These are phyloP conservation scores for Carex myosuroides DNA, from an alignment of 176 grass and related monocot genomes.

Conservation along the genomic window DNA sequence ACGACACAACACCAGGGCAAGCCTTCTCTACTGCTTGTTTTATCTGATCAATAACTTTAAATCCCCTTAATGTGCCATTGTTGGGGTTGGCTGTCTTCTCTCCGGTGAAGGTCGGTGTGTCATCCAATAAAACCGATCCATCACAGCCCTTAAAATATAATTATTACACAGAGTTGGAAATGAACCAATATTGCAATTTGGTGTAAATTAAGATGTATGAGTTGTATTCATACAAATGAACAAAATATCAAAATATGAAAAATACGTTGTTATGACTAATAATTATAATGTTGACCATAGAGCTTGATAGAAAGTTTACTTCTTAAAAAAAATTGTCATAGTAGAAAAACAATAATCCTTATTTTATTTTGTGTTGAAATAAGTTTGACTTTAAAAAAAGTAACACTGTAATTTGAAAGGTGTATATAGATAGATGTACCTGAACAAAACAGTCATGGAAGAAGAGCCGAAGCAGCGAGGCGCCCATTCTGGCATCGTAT, in stretches of 20 bases:
- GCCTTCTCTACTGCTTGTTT: conserved; percentile 56
- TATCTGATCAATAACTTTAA: conserved; percentile 60
- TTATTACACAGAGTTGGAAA: background rate
- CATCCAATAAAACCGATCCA: conserved; percentile 62
- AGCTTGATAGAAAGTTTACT: background rate
- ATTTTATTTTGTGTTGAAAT: background rate
- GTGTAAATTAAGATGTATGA: background rate
- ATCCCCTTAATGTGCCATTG: conserved; percentile 41
- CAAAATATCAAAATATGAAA: background rate
- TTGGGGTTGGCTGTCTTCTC: conserved; percentile 64
- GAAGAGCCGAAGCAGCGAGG: conserved; percentile 66
- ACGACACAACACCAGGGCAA: conserved; percentile 71
- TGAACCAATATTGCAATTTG: background rate
- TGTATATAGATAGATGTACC: background rate
- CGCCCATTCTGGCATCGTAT: conserved; percentile 43
- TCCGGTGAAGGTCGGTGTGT: conserved; percentile 38
- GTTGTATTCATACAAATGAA: background rate
- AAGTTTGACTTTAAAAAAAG: background rate
- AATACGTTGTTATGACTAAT: background rate
- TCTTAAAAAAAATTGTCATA: background rate
- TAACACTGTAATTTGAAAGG: background rate
- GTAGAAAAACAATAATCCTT: background rate
- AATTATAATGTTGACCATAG: background rate
- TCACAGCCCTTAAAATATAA: conserved; percentile 51
- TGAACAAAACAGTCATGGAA: conserved; percentile 65